Base-by-base conservation (phyloP, 176 grass and related monocot genomes). In the Rhynchospora pubera region DNA sequence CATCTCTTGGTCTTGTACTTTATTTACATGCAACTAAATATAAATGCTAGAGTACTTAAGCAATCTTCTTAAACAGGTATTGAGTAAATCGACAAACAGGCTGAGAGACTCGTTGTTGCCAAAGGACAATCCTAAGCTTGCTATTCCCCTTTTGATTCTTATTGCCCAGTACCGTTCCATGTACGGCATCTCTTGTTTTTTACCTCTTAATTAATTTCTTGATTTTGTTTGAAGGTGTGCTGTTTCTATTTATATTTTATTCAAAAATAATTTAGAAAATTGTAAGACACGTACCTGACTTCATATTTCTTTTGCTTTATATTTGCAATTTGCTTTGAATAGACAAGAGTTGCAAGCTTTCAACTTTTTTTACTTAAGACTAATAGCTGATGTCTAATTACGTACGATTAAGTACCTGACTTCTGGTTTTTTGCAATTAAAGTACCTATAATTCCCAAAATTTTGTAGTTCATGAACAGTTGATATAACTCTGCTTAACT, bases 101-200 rank as follows among this genome's bases (percentile, higher is more conserved):
- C 42, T 99, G 80, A 87, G 89, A 81, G 97, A 99, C 82, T 91
- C 93, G 10, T 81, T 98, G 51, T 87, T 96, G 61, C 80, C 93
- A 34, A 99, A 93, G 83, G 93, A 99, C 84, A 93, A 99, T 26
- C 91, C 97, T 24, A 99, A 93, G 76, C 89, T 99, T 84, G 97
- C 93, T 84, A 83, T 99, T 91, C 97, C 97, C 75, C 81, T 99
- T n/a, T 84, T 99, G 83, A 79, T 99, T 69, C 97, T 99, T 77
- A 91, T 99, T 87, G 89, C 97, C 63, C 97, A 99, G 77, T 88
- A 99, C 61, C 91, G 89, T 52, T 99, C 97, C 77, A 99, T 87
- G 97, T 99, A 95, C 82, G 91, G 16, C 79, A 72, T 85, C 47
- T 1, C 22, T 16, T 55, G 30, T 42, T 30, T 14, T 79, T 18